Conservation (phyloP, 2,329 filamentous ascomycete genomes). For the Xylariaceae sp. region DNA sequence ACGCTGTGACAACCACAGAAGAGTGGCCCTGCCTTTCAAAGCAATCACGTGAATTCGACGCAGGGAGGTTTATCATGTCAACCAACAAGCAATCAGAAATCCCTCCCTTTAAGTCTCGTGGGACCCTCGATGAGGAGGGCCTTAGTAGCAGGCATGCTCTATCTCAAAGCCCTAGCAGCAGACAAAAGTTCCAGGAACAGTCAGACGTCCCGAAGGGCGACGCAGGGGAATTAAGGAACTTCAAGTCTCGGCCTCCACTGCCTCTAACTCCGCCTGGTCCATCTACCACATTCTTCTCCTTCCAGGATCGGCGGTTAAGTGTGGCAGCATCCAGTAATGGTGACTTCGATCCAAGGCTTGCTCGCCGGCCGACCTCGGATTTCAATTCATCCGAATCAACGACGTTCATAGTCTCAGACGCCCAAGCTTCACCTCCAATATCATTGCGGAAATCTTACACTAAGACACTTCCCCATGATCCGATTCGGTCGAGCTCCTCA, state of each 20-base stretch:
- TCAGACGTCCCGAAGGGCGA: conserved; percentile 28
- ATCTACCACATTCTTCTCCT: conserved; percentile 50
- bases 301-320: conserved; percentile 49
- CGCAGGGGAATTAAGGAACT: conserved; percentile 39
- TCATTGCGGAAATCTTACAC: conserved; percentile 53
- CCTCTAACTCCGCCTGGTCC: conserved; percentile 57
- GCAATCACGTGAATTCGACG: conserved; percentile 43
- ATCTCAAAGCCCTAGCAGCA: conserved; percentile 26
- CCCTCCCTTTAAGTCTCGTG: conserved; percentile 18
- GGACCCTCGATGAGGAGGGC: conserved; percentile 10
- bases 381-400: conserved; percentile 47
- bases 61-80: conserved; percentile 38
- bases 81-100: conserved; percentile 32
- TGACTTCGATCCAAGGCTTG: conserved; percentile 49
- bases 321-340: conserved; percentile 44
- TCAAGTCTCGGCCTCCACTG: conserved; percentile 50
- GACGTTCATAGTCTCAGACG: conserved; percentile 30
- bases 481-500: conserved; percentile 26
- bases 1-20: conserved; percentile 23
- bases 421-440: conserved; percentile 41
- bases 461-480: conserved; percentile 47
- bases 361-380: conserved; percentile 59
- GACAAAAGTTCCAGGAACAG: conserved; percentile 23
- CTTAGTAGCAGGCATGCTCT: conserved; percentile 9
- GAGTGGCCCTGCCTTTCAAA: conserved; percentile 32